Conservation (phyloP, 352 stramenopile genomes). For the Pythium dissimile region DNA sequence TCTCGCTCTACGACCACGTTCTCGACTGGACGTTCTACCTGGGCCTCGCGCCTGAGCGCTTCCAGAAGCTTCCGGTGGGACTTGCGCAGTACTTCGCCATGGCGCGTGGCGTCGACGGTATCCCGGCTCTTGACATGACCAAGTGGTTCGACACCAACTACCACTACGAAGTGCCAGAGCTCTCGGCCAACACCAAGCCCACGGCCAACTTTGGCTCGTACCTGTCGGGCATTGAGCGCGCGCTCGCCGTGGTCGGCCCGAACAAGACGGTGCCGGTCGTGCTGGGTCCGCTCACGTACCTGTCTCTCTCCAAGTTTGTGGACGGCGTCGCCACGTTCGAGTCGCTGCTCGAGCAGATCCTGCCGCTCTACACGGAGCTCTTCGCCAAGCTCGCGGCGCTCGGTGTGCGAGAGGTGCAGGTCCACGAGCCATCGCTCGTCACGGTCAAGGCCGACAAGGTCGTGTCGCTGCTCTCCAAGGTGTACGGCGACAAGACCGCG, state of each 20-base stretch:
- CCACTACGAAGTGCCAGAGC: slow-evolving; percentile 93
- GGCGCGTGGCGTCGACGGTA: slow-evolving; percentile 87
- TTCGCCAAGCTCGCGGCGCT: slow-evolving; percentile 66
- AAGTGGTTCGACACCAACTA: slow-evolving; percentile 96
- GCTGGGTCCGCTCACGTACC: slow-evolving; percentile 81
- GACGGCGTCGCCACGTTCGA: slow-evolving; percentile 52
- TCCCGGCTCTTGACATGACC: slow-evolving; percentile 91
- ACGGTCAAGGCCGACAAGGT: slow-evolving; percentile 57
- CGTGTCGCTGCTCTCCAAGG: slow-evolving; percentile 46
- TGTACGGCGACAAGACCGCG: slow-evolving; percentile 62
- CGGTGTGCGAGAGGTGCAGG: slow-evolving; percentile 84
- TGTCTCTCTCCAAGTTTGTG: slow-evolving; percentile 81
- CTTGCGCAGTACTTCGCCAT: slow-evolving; percentile 89
- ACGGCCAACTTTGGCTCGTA: slow-evolving; percentile 81
- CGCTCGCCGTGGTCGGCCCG: slow-evolving; percentile 66
- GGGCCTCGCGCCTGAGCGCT: slow-evolving; percentile 73
- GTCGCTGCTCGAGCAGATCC: slow-evolving; percentile 60
- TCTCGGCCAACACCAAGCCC: slow-evolving; percentile 66
- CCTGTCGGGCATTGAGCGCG: slow-evolving; percentile 70
- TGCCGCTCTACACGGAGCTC: slow-evolving; percentile 81
- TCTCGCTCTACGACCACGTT: slow-evolving; percentile 92
- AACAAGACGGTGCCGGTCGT: slow-evolving; percentile 84
- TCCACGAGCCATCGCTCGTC: slow-evolving; percentile 91
- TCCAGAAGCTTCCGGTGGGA: slow-evolving; percentile 52
- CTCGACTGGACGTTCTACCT: slow-evolving; percentile 87